Evolutionary conservation across 257 asterid species (phyloP).

Genomic region (Penstemon eatonii): DNA sequence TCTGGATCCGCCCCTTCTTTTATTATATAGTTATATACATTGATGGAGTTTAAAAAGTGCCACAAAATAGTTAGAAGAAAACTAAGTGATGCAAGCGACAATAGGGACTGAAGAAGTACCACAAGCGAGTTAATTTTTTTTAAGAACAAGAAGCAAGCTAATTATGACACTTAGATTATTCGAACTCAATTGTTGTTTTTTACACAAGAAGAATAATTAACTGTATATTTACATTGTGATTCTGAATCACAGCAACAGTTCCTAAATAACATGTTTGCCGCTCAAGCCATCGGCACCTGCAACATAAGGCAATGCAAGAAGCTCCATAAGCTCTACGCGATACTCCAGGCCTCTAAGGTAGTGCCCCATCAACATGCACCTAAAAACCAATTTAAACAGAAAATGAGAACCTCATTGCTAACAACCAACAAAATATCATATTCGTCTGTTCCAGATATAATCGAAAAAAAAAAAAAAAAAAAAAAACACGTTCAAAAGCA

Average conservation of each 20-base stretch:
- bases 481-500: neutral
- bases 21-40: too few species aligned
- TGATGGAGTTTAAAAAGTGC: too few species aligned
- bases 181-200: too few species aligned
- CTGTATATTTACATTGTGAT: conserved; percentile 7
- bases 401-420: conserved; percentile 1
- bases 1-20: too few species aligned
- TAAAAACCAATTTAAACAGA: conserved; percentile 26
- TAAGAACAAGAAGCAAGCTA: too few species aligned
- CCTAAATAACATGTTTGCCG: conserved; percentile 37
- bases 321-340: conserved; percentile 71
- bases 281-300: conserved; percentile 27
- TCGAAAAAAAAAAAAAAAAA: neutral
- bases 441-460: neutral
- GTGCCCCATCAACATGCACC: conserved; percentile 97
- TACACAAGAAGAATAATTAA: neutral
- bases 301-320: conserved; percentile 54
- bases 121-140: too few species aligned
- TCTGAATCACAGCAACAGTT: neutral
- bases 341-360: conserved; percentile 88
- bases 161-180: too few species aligned
- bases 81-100: too few species aligned
- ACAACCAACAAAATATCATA: neutral
- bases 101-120: too few species aligned
- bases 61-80: too few species aligned